phyloP scores from a whole-genome alignment of 768 basidiomycete species.

The Brasilioporus rufonigricans region DNA sequence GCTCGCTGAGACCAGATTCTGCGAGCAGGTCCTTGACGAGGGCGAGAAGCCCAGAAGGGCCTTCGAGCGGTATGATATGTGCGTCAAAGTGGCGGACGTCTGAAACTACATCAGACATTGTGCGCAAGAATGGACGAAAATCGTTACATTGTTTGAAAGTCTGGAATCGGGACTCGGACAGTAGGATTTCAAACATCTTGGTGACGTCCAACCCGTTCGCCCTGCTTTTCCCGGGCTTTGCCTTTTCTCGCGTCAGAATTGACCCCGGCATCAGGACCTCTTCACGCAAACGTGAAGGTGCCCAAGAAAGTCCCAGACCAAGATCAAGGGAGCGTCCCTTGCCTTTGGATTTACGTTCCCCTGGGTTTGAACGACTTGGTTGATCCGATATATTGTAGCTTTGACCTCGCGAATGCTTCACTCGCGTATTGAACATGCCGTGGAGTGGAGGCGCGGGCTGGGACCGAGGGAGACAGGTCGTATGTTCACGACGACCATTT shows the following conservation, averaged over 20 bases:
- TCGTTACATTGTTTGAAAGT: constrained; percentile 63
- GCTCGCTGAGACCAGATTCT: constrained; percentile 46
- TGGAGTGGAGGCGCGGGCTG: constrained; percentile 21
- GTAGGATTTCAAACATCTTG: constrained; percentile 35
- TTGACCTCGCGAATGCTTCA: constrained; percentile 24
- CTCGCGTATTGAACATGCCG: constrained; percentile 33
- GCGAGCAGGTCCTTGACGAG: constrained; percentile 61
- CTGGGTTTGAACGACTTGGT: constrained; percentile 7
- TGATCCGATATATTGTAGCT: constrained; percentile 26
- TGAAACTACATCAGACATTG: constrained; percentile 28
- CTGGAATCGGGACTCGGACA: constrained; percentile 37
- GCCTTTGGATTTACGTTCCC: constrained; percentile 31
- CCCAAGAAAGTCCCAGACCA: constrained; percentile 69
- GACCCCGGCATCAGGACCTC: constrained; percentile 55
- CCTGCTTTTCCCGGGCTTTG: constrained; percentile 18
- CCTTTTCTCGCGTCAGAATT: constrained; percentile 30
- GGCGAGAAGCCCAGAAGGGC: constrained; percentile 64
- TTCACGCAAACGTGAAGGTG: constrained; percentile 63
- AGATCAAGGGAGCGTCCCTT: constrained; percentile 75
- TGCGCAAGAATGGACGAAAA: constrained; percentile 2
- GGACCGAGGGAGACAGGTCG: constrained; percentile 9
- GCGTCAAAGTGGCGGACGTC: constrained; percentile 77
- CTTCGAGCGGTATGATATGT: constrained; percentile 72
- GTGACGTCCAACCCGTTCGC: constrained; percentile 33
- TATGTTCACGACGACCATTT: constrained; percentile 1